Conservation (phyloP, 1,284 basidiomycete species). For the Ceratorhiza oryzae-sativae region DNA sequence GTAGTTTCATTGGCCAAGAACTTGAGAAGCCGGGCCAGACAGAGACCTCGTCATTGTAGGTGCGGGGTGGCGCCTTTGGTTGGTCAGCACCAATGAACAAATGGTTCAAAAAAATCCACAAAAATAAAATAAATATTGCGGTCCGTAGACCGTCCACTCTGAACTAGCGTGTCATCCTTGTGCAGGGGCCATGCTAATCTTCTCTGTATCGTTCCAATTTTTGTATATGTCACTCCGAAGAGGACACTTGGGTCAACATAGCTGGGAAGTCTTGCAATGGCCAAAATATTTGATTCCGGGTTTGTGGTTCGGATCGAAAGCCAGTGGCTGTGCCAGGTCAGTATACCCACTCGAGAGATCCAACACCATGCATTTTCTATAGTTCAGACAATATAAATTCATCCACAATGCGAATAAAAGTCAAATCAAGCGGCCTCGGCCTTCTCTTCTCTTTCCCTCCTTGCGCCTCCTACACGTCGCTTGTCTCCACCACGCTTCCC, state of each 20-base stretch:
- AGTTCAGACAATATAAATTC: not conserved
- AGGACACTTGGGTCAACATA: not conserved
- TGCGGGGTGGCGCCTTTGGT: too few species aligned
- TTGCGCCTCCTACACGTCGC: conserved; percentile 46
- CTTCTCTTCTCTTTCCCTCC: conserved; percentile 63
- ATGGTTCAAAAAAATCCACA: too few species aligned
- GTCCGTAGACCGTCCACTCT: conserved; percentile 39
- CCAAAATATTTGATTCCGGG: conserved; percentile 15
- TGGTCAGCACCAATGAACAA: too few species aligned
- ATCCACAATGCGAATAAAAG: not conserved
- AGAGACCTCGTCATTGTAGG: too few species aligned
- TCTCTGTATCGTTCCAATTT: conserved; percentile 39
- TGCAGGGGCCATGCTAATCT: conserved; percentile 36
- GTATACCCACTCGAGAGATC: too few species aligned
- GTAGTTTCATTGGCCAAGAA: too few species aligned
- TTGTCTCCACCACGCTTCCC: conserved; percentile 33
- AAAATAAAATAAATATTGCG: conserved; percentile 33
- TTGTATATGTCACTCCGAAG: conserved; percentile 38
- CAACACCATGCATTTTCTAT: too few species aligned
- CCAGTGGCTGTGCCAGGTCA: too few species aligned
- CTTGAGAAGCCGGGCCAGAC: too few species aligned
- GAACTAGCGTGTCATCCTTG: conserved; percentile 38
- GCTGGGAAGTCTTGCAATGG: not conserved
- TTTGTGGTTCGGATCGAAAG: conserved; percentile 17
- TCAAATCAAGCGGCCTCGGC: conserved; percentile 57